Evolutionary conservation across 768 basidiomycete species (phyloP).

Genomic region (Daedaleopsis sinensis): DNA sequence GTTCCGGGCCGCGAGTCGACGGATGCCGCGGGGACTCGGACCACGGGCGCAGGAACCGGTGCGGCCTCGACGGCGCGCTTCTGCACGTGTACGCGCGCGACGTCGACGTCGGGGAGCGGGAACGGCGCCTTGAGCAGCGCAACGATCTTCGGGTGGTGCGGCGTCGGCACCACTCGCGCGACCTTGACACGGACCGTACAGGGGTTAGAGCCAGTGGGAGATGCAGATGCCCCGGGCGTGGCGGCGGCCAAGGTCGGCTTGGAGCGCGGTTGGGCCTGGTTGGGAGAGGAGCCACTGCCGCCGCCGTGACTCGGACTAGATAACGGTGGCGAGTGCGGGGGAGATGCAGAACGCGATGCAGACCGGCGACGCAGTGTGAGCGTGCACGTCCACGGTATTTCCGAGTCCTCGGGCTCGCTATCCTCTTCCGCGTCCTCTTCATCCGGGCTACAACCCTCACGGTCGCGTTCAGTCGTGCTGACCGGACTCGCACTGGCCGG

Average conservation of each 20-base stretch:
- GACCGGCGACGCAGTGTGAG: constrained; percentile 60
- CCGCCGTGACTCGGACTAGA: constrained; percentile 17
- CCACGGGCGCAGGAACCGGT: constrained; percentile 29
- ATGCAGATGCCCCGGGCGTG: too few relatives aligned
- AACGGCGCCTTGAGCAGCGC: constrained; percentile 90
- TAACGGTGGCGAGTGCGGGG: not conserved
- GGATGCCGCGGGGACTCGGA: constrained; percentile 26
- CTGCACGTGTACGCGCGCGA: constrained; percentile 58
- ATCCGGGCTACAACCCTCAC: constrained; percentile 9
- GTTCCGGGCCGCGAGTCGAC: constrained; percentile 7
- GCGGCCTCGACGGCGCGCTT: constrained; percentile 46
- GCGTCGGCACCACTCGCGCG: constrained; percentile 88
- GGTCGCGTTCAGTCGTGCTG: constrained; percentile 19
- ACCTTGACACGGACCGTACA: constrained; percentile 61
- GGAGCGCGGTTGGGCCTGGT: too few relatives aligned
- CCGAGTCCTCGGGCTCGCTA: constrained; percentile 94
- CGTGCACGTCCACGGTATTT: constrained; percentile 95
- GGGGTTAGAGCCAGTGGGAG: too few relatives aligned
- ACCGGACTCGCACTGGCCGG: constrained; percentile 21
- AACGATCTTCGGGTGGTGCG: constrained; percentile 95
- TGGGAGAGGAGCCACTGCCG: too few relatives aligned
- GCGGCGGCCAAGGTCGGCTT: too few relatives aligned
- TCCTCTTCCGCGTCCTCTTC: constrained; percentile 62
- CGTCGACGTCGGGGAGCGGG: constrained; percentile 80
- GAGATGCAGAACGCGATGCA: constrained; percentile 7